A percentile compares a stretch with the other conserved stretches of the same genome.
phyloP scores from a whole-genome alignment of 257 asterid genomes.

The Prunella vulgaris region DNA sequence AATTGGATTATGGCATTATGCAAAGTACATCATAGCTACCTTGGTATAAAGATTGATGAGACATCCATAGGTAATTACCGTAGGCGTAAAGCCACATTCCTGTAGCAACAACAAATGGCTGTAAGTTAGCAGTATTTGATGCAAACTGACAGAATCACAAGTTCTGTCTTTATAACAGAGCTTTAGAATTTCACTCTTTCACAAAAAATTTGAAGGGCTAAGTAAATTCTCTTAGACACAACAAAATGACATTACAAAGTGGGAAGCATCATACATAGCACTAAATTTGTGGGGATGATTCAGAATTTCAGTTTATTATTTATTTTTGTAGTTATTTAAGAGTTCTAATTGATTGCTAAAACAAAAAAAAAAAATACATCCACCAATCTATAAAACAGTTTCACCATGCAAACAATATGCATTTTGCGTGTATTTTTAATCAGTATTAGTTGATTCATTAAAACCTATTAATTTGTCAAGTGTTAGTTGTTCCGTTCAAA shows the following conservation, averaged over 20 bases:
- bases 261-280: neutral
- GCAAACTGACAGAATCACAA: neutral
- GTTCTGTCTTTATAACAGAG: neutral
- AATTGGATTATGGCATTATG: neutral
- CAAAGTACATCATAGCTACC: slow-evolving; percentile 43
- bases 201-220: neutral
- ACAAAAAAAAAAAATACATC: neutral
- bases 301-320: neutral
- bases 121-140: neutral
- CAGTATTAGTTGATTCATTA: too few species aligned
- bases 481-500: too few species aligned
- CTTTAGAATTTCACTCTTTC: neutral
- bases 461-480: too few species aligned
- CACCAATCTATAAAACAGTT: neutral
- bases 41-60: slow-evolving; percentile 84
- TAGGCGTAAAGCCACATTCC: slow-evolving; percentile 93
- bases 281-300: neutral
- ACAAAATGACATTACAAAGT: neutral
- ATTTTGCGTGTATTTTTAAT: too few species aligned
- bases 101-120: slow-evolving; percentile 26
- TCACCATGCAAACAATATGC: too few species aligned
- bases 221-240: neutral
- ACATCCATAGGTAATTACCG: slow-evolving; percentile 85
- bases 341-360: neutral
- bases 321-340: neutral